A percentile compares a stretch with the other conserved stretches of the same genome.
Conservation (phyloP, 352 stramenopile genomes). For the Globisporangium megalacanthum region DNA sequence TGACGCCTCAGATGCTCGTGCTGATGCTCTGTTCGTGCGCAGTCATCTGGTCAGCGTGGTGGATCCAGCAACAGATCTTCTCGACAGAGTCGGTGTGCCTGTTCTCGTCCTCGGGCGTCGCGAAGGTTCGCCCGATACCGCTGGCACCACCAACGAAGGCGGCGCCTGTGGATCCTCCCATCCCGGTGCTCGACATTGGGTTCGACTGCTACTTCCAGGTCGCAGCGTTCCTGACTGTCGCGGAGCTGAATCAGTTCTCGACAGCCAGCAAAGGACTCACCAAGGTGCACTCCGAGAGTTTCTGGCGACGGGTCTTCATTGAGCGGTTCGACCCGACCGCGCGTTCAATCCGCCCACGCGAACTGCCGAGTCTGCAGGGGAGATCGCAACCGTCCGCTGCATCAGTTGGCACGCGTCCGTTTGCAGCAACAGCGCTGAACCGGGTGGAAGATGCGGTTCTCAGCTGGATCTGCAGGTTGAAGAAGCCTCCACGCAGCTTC, state of each 20-base stretch:
- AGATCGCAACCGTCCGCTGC: neutral
- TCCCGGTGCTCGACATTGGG: conserved; percentile 13
- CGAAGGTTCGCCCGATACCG: neutral
- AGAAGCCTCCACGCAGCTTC: conserved; percentile 1
- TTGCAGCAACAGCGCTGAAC: conserved; percentile 15
- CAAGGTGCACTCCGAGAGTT: conserved; percentile 14
- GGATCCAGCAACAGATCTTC: conserved; percentile 46
- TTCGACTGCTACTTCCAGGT: conserved; percentile 30
- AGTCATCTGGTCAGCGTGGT: conserved; percentile 33
- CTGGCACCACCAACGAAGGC: neutral
- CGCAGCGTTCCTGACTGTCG: conserved; percentile 25
- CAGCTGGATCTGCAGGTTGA: conserved; percentile 18
- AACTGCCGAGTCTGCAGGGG: too few relatives aligned
- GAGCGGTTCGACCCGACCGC: conserved; percentile 3
- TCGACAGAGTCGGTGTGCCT: neutral
- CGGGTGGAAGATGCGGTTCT: conserved; percentile 15
- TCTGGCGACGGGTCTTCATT: conserved; percentile 29
- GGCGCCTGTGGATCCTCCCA: neutral
- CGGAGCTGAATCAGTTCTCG: conserved; percentile 26
- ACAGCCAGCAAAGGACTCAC: conserved; percentile 17
- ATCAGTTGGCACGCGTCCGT: conserved; percentile 2
- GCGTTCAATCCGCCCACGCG: neutral
- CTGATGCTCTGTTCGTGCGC: conserved; percentile 27
- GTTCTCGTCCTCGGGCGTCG: too few relatives aligned
- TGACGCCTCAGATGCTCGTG: conserved; percentile 21